phyloP scores from a whole-genome alignment of 2,329 filamentous ascomycete genomes.

The Aspergillus sojae region DNA sequence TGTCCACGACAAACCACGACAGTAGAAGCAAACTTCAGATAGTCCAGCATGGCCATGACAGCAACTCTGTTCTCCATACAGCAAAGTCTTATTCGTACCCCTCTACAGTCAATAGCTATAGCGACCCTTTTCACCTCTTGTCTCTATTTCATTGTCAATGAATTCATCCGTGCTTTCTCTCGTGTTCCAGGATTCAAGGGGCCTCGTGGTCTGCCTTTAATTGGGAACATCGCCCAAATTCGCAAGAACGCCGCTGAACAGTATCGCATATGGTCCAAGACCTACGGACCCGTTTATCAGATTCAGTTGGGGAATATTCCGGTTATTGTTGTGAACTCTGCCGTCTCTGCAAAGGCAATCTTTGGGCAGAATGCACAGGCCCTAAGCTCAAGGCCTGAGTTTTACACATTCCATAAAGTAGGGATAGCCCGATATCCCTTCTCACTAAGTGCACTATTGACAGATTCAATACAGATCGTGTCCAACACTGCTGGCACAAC shows the following conservation, averaged over 20 bases:
- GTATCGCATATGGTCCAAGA: constrained; percentile 58
- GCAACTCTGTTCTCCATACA: constrained; percentile 27
- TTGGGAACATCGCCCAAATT: constrained; percentile 60
- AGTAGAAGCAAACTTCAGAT: background rate
- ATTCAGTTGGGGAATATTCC: constrained; percentile 61
- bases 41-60: constrained; percentile 31
- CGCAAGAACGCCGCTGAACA: constrained; percentile 59
- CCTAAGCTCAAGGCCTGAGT: constrained; percentile 58
- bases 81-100: constrained; percentile 18
- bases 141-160: constrained; percentile 53
- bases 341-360: constrained; percentile 53
- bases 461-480: constrained; percentile 50
- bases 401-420: constrained; percentile 64
- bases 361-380: constrained; percentile 59
- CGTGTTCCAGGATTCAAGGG: constrained; percentile 53
- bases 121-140: constrained; percentile 34
- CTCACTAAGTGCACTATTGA: background rate
- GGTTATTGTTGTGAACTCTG: constrained; percentile 59
- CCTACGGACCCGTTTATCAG: constrained; percentile 57
- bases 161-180: constrained; percentile 49
- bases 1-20: background rate
- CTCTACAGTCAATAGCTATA: constrained; percentile 25
- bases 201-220: constrained; percentile 54
- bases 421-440: constrained; percentile 9
- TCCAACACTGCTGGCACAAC: constrained; percentile 69